Evolutionary conservation across 495 filamentous ascomycete species (phyloP).

Genomic region (Xylaria cubensis): DNA sequence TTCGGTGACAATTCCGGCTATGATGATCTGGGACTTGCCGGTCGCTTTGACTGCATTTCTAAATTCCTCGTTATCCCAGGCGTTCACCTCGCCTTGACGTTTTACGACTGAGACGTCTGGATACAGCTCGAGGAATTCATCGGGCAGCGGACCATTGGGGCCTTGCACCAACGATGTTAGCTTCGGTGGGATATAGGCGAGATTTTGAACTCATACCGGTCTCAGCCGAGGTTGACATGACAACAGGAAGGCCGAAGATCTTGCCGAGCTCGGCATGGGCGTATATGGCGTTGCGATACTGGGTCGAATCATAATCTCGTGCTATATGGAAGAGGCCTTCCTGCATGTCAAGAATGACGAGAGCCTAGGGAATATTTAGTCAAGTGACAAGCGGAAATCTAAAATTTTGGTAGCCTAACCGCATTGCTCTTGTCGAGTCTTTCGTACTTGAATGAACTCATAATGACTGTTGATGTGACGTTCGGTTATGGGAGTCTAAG

Average conservation of each 20-base stretch:
- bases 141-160: constrained; percentile 73
- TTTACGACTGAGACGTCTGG: constrained; percentile 70
- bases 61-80: constrained; percentile 81
- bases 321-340: constrained; percentile 70
- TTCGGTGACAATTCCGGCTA: constrained; percentile 78
- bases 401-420: constrained; percentile 40
- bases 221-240: constrained; percentile 74
- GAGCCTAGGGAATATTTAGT: constrained; percentile 46
- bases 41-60: constrained; percentile 67
- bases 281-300: constrained; percentile 71
- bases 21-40: constrained; percentile 72
- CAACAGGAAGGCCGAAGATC: constrained; percentile 70
- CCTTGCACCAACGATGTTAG: constrained; percentile 40
- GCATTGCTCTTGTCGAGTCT: constrained; percentile 65
- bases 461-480: constrained; percentile 19
- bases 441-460: constrained; percentile 39
- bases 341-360: constrained; percentile 76
- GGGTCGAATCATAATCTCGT: constrained; percentile 67
- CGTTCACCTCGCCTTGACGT: constrained; percentile 78
- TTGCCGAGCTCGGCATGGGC: constrained; percentile 72
- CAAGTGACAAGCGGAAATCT: constrained; percentile 18
- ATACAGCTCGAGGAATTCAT: constrained; percentile 73
- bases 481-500: not conserved
- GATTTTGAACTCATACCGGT: constrained; percentile 33
- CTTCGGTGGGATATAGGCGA: not conserved